Base-by-base conservation (phyloP, 1,284 basidiomycete genomes). In the Trichosporon coremiiforme region DNA sequence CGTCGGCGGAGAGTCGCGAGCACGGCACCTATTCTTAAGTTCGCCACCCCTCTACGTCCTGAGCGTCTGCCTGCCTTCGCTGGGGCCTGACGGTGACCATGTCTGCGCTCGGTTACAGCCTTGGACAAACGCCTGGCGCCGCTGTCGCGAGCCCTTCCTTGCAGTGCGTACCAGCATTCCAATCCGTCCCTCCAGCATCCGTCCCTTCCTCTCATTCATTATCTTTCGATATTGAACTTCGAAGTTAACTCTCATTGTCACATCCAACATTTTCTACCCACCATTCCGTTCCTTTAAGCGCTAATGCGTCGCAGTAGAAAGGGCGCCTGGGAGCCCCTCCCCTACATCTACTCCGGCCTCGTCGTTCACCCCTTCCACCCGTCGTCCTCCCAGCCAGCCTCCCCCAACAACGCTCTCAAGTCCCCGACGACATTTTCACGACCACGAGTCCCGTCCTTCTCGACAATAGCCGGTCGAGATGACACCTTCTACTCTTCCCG, bases 271-370 rank as follows among this genome's bases (percentile, higher is more conserved):
- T 60, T 60, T 33, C 15, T n/a, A 60, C 29, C 29, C 29, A 60
- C 57, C 29, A 33, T 60, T 5, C 15, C 57, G 57, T n/a, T 33
- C 57, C 31, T 31, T 60, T 60, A 60, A 31, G 29, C 31, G 57
- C 70, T 68, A 35, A 68, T 65, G 50, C 64, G 47, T 10, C 36
- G 20, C 71, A 72, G 67, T 53, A 38, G 65, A 22, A 68, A 63
- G 70, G 78, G 76, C 22, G 73, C 71, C 45, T 83, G 81, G 81
- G 77, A 78, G 50, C 81, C 80, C 1, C 73, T 83, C 4, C 81
- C 81, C 1, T 78, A 77, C 71, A 83, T 83, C 53, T 75, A 79
- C 68, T 79, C 79, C n/a, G 81, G 81, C 33, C 78, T 80, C 66
- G 76, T 75, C 36, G 69, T 82, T 15, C 75, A 82, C 60, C 79